Conservation (phyloP, 1,139 yeast species). For the Kodamaea ohmeri region DNA sequence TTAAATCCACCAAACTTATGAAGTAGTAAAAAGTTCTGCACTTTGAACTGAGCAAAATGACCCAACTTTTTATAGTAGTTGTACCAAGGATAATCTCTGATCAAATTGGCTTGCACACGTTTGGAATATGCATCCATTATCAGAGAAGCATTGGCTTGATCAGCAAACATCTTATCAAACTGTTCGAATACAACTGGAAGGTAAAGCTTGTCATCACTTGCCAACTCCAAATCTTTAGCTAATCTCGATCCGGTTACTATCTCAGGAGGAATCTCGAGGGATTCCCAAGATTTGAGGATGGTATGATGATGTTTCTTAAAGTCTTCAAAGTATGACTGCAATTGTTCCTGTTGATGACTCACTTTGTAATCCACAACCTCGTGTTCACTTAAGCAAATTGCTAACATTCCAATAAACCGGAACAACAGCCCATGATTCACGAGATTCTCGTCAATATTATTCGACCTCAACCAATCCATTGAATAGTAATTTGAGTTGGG, state of each 20-base stretch:
- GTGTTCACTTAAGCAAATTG: constrained; percentile 39
- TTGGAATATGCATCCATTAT: constrained; percentile 33
- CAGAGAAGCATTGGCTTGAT: constrained; percentile 20
- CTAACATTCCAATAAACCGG: constrained; percentile 37
- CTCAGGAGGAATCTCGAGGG: not conserved
- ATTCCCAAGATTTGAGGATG: constrained; percentile 3
- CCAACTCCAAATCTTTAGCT: constrained; percentile 4
- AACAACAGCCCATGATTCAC: constrained; percentile 39
- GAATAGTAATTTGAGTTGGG: constrained; percentile 41
- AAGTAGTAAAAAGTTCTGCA: constrained; percentile 52
- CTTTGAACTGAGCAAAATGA: constrained; percentile 55
- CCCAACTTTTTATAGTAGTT: constrained; percentile 53
- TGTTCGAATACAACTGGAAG: not conserved
- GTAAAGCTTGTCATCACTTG: not conserved
- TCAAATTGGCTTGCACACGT: constrained; percentile 45
- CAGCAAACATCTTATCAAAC: constrained; percentile 4
- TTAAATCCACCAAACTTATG: constrained; percentile 42
- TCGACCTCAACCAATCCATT: constrained; percentile 32
- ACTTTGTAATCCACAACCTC: constrained; percentile 39
- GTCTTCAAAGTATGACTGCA: constrained; percentile 19
- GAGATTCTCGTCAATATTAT: constrained; percentile 29
- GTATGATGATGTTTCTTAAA: constrained; percentile 14
- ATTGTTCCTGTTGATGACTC: constrained; percentile 21
- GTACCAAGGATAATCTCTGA: constrained; percentile 73
- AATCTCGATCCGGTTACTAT: not conserved